A percentile compares a stretch with the other conserved stretches of the same genome.
These are phyloP conservation scores for Camellia oleifera DNA, from an alignment of 179 eudicot genomes.

Conservation along the genomic window DNA sequence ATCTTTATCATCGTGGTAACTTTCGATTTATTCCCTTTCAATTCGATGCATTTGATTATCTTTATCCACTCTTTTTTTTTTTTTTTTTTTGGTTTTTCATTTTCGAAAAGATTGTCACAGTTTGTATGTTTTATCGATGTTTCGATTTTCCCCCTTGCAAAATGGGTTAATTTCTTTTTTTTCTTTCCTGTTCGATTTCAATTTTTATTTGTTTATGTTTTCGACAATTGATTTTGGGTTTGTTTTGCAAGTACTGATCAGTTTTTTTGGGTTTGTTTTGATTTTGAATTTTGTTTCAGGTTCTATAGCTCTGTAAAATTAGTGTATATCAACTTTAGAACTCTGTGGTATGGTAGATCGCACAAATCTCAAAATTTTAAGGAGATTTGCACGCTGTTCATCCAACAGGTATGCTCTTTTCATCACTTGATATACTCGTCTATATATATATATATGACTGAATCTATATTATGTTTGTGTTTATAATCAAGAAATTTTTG, in stretches of 20 bases:
- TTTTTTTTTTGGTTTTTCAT: no score
- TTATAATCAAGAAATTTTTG: background rate
- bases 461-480: background rate
- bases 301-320: background rate
- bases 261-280: background rate
- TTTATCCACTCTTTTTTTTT: no score
- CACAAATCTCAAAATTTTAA: slow-evolving; percentile 1
- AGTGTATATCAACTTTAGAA: background rate
- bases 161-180: no score
- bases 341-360: background rate
- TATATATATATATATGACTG: background rate
- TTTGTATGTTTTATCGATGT: no score
- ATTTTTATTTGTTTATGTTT: no score
- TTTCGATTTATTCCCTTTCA: no score
- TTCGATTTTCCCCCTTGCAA: no score
- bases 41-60: no score
- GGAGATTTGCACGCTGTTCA: slow-evolving; percentile 8
- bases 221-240: no score
- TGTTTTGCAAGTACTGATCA: background rate
- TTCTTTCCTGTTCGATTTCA: no score
- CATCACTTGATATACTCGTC: background rate
- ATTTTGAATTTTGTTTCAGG: background rate
- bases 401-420: slow-evolving; percentile 9
- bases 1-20: no score
- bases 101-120: no score